These are phyloP conservation scores for Quercus ilex DNA, from an alignment of 306 rosid species.

Conservation along the genomic window DNA sequence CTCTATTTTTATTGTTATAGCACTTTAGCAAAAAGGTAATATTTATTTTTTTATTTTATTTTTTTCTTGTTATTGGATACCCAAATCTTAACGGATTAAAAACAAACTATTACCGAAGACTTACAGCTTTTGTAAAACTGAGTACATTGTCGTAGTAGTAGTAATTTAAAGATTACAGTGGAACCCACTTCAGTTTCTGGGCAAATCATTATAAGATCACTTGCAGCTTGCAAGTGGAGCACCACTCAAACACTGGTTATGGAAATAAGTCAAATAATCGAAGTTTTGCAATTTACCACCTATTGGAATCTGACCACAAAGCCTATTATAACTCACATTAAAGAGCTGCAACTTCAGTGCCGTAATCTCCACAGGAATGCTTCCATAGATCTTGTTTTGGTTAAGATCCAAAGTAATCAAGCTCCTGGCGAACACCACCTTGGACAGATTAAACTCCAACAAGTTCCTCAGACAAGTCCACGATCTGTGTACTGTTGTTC, in stretches of 20 bases:
- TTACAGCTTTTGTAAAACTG: not conserved
- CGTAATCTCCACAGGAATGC: slow-evolving; percentile 38
- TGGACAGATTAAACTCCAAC: slow-evolving; percentile 48
- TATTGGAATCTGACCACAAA: slow-evolving; percentile 61
- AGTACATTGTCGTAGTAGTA: not conserved
- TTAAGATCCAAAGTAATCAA: slow-evolving; percentile 48
- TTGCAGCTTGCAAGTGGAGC: slow-evolving; percentile 51
- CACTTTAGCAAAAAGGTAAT: no score
- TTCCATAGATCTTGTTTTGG: slow-evolving; percentile 55
- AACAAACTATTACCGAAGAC: not conserved
- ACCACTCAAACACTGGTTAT: slow-evolving; percentile 60
- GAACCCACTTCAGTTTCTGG: not conserved
- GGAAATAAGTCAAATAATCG: slow-evolving; percentile 37
- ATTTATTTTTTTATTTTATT: no score
- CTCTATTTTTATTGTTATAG: no score
- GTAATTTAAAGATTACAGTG: not conserved
- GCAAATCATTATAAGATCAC: not conserved
- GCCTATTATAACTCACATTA: slow-evolving; percentile 65
- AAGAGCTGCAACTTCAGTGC: slow-evolving; percentile 36
- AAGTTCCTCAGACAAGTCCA: slow-evolving; percentile 59
- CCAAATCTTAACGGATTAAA: no score
- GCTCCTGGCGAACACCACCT: slow-evolving; percentile 34
- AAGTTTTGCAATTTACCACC: slow-evolving; percentile 63
- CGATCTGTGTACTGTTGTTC: slow-evolving; percentile 29
- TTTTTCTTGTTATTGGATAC: no score